Evolutionary conservation across 225 moss, liverwort and hornwort genomes (phyloP), one percentile per base, ranked within the genome.

Genomic region (Asterella californica): DNA sequence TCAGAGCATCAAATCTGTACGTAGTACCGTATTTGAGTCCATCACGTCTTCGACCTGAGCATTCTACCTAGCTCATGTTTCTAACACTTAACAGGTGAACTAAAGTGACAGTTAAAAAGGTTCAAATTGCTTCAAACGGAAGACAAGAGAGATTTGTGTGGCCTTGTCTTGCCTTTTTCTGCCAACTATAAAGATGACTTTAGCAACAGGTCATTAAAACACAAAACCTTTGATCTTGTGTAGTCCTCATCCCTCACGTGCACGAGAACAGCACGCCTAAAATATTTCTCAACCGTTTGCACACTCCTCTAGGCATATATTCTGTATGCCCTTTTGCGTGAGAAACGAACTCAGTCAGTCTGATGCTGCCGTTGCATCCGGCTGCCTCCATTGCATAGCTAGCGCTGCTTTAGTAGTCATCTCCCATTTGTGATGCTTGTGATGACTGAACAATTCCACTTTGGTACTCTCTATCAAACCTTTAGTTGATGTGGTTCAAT

Each of bases 171-270:
- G 52, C 52, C 52, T 27, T 67, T 10, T 63, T 67, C 67, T 33
- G 33, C 67, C 67, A 36, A 67, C 34, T 36, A 36, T 14, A 36
- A 67, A 67, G 67, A 67, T 67, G 12, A 15, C 36, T 19, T 65
- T 33, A 65, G 30, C 33, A 67, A 36, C 14, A 67, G 34, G 67
- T 67, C 67, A 67, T 67, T 67, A 67, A 33, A 67, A 67, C 32
- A 67, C 30, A 36, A 67, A 67, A 33, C 67, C 67, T 36, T 67
- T 19, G 61, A 67, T 17, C 36, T 67, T 36, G 32, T 33, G 61
- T n/a, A n/a, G n/a, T 2, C 33, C 36, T 42, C 42, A 3, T 2
- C 33, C 36, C 67, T 67, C 67, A 67, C 67, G 67, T 67, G 67
- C 67, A 67, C 67, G 67, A 67, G 32, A 33, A 67, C 34, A 67